Evolutionary conservation across 768 basidiomycete species (phyloP).

Genomic region (Leccinum subgranulosum): DNA sequence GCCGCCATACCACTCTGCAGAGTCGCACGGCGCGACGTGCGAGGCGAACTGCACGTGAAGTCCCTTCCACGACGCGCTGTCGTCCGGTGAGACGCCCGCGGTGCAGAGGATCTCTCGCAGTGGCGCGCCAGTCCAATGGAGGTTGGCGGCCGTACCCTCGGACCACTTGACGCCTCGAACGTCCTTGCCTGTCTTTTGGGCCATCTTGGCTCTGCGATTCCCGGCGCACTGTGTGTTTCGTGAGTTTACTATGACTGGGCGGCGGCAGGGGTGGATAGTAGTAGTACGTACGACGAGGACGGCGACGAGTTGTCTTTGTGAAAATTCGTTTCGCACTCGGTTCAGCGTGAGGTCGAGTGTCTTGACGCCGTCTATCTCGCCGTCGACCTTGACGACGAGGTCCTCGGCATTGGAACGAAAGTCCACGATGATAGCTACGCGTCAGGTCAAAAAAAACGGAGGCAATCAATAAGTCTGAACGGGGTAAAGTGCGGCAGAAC

Average conservation of each 20-base stretch:
- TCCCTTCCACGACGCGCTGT: constrained; percentile 18
- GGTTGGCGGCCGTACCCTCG: constrained; percentile 69
- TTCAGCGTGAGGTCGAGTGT: constrained; percentile 18
- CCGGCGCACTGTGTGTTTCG: constrained; percentile 50
- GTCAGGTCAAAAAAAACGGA: neutral
- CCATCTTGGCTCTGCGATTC: constrained; percentile 67
- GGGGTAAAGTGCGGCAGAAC: constrained; percentile 21
- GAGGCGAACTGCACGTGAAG: constrained; percentile 62
- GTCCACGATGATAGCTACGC: constrained; percentile 27
- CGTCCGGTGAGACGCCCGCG: constrained; percentile 34
- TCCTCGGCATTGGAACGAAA: constrained; percentile 16
- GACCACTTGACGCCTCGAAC: constrained; percentile 63
- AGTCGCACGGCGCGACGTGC: constrained; percentile 56
- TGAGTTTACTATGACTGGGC: neutral
- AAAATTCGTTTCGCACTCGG: constrained; percentile 15
- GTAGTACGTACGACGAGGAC: constrained; percentile 47
- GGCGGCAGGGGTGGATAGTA: neutral
- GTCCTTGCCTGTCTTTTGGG: constrained; percentile 40
- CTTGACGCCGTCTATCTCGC: constrained; percentile 17
- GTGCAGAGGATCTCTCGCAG: constrained; percentile 54
- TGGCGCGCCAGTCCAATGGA: constrained; percentile 60
- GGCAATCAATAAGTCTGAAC: neutral
- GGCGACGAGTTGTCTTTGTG: constrained; percentile 40
- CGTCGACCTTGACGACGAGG: constrained; percentile 29
- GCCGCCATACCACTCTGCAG: constrained; percentile 60